These are phyloP conservation scores for Westerdykella aurantiaca DNA, from an alignment of 2,329 filamentous ascomycete genomes.

Conservation along the genomic window DNA sequence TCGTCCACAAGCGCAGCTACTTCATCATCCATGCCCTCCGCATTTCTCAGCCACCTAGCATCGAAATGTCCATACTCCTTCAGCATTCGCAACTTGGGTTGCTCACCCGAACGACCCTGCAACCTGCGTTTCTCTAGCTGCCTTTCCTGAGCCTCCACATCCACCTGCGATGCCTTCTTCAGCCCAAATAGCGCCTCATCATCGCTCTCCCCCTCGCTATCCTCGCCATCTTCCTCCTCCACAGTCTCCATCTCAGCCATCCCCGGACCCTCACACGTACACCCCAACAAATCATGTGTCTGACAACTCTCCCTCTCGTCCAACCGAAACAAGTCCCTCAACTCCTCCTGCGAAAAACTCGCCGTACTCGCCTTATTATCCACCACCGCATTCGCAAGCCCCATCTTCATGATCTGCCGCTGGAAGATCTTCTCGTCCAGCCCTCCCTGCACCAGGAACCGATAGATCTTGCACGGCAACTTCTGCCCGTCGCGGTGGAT, in stretches of 20 bases:
- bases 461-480: constrained; percentile 61
- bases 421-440: constrained; percentile 73
- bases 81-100: constrained; percentile 45
- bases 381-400: constrained; percentile 65
- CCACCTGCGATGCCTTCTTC: constrained; percentile 40
- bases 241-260: constrained; percentile 12
- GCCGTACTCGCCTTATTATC: constrained; percentile 57
- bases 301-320: constrained; percentile 58
- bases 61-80: constrained; percentile 54
- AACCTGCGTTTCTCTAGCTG: constrained; percentile 31
- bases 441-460: constrained; percentile 61
- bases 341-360: constrained; percentile 60
- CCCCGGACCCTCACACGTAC: constrained; percentile 55
- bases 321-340: constrained; percentile 61
- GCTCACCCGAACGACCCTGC: constrained; percentile 24
- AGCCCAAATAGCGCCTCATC: constrained; percentile 19
- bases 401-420: constrained; percentile 64
- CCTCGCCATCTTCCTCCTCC: constrained; percentile 6
- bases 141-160: constrained; percentile 44
- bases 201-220: constrained; percentile 16
- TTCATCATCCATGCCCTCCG: constrained; percentile 25
- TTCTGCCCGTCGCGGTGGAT: constrained; percentile 70
- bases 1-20: constrained; percentile 44
- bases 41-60: constrained; percentile 17
- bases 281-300: constrained; percentile 63